phyloP scores from a whole-genome alignment of 352 stramenopile species.

The Globisporangium carolinianum region DNA sequence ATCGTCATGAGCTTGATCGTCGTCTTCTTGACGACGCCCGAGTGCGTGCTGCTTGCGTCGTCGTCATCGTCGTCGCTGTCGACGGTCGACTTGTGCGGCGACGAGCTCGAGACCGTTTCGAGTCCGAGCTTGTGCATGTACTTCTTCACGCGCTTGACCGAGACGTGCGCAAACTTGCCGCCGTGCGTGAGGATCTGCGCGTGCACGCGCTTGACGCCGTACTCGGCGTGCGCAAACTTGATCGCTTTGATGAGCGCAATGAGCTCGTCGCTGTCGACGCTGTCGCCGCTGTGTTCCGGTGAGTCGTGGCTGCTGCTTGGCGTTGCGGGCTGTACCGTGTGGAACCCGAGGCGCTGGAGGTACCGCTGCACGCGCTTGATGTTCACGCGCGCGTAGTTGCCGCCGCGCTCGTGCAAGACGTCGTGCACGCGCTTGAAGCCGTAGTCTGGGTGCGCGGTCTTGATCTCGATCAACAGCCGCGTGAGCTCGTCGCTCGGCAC shows the following conservation, averaged over 20 bases:
- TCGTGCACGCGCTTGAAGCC: slow-evolving; percentile 29
- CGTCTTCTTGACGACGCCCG: slow-evolving; percentile 12
- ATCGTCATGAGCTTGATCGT: slow-evolving; percentile 82
- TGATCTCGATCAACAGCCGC: slow-evolving; percentile 30
- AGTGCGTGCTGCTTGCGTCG: neutral
- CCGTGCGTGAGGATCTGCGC: slow-evolving; percentile 68
- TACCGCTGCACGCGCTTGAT: slow-evolving; percentile 33
- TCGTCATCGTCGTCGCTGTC: slow-evolving; percentile 15
- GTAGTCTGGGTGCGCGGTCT: slow-evolving; percentile 29
- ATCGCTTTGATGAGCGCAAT: slow-evolving; percentile 82
- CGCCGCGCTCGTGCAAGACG: slow-evolving; percentile 22
- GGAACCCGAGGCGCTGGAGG: slow-evolving; percentile 20
- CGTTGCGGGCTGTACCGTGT: slow-evolving; percentile 4
- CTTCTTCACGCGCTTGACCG: slow-evolving; percentile 77
- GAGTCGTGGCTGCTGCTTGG: slow-evolving; percentile 12
- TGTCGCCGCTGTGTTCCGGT: slow-evolving; percentile 18
- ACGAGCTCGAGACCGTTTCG: slow-evolving; percentile 18
- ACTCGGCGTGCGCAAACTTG: slow-evolving; percentile 82
- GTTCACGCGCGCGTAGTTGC: slow-evolving; percentile 23
- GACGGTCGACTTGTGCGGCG: slow-evolving; percentile 6
- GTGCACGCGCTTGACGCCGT: slow-evolving; percentile 79
- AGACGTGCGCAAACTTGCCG: slow-evolving; percentile 69
- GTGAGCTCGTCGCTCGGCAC: slow-evolving; percentile 24
- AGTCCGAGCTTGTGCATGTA: slow-evolving; percentile 83
- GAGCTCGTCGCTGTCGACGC: slow-evolving; percentile 67